Conservation (phyloP, 257 asterid genomes). For the Nicotiana benthamiana region DNA sequence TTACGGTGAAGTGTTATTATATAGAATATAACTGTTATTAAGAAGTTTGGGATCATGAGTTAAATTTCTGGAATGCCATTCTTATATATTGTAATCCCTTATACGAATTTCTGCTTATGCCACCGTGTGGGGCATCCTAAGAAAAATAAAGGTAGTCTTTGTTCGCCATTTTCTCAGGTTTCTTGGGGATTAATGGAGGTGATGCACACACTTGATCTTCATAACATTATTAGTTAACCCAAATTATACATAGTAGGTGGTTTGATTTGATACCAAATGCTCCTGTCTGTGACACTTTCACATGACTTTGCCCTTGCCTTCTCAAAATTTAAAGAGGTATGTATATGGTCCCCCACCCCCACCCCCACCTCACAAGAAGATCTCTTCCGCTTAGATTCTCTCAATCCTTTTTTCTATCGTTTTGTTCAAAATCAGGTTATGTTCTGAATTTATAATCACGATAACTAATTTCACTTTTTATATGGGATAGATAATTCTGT, state of each 20-base stretch:
- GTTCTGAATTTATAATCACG: too few relatives aligned
- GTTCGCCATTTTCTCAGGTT: not conserved
- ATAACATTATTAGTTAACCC: not conserved
- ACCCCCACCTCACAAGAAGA: slow-evolving; percentile 32
- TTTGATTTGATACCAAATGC: not conserved
- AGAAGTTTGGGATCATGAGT: too few relatives aligned
- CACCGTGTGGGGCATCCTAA: not conserved
- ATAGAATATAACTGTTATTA: too few relatives aligned
- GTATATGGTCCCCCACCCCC: slow-evolving; percentile 30
- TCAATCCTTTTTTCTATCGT: slow-evolving; percentile 7
- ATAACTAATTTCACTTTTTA: too few relatives aligned
- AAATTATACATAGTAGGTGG: not conserved
- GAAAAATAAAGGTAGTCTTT: not conserved
- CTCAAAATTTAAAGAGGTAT: slow-evolving; percentile 31
- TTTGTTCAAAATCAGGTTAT: too few relatives aligned
- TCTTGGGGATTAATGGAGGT: not conserved
- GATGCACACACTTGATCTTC: not conserved
- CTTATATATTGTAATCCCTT: too few relatives aligned
- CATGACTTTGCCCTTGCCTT: slow-evolving; percentile 23
- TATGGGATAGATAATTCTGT: too few relatives aligned
- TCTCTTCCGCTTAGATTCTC: slow-evolving; percentile 29
- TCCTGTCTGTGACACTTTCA: slow-evolving; percentile 28
- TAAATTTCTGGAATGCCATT: not conserved
- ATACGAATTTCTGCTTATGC: not conserved
- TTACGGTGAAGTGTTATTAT: too few relatives aligned